Conservation (phyloP, 2,329 filamentous ascomycete species). For the Trichoderma oligosporum region DNA sequence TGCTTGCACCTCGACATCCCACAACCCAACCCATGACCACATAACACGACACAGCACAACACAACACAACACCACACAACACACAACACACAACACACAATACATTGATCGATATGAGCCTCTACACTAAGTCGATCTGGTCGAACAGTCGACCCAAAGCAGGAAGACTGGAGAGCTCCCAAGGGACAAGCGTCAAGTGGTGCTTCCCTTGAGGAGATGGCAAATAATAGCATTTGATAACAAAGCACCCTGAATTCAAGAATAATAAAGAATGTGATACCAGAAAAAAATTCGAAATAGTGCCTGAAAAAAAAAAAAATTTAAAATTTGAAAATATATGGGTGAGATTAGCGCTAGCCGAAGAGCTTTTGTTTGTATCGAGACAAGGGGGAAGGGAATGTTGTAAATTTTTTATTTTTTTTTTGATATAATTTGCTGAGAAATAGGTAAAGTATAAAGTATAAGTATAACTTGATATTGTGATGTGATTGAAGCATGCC, state of each 20-base stretch:
- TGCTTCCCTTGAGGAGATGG: conserved; percentile 10
- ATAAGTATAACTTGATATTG: no score
- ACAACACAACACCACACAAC: conserved; percentile 5
- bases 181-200: conserved; percentile 17
- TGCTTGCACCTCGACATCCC: neutral
- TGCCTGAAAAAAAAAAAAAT: no score
- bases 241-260: conserved; percentile 2
- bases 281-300: neutral
- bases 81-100: neutral
- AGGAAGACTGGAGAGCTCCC: conserved; percentile 17
- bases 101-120: conserved; percentile 4
- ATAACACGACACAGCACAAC: no score
- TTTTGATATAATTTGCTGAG: no score
- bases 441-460: no score
- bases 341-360: no score
- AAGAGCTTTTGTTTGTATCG: no score
- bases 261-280: conserved; percentile 12
- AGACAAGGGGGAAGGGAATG: no score
- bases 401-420: no score
- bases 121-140: conserved; percentile 8
- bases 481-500: no score
- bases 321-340: no score
- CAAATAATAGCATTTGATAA: conserved; percentile 14
- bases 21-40: no score
- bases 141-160: conserved; percentile 7